A percentile compares a stretch with the other conserved stretches of the same genome.
These are phyloP conservation scores for Eimeria falciformis DNA, from an alignment of 169 alveolate genomes.

Conservation along the genomic window DNA sequence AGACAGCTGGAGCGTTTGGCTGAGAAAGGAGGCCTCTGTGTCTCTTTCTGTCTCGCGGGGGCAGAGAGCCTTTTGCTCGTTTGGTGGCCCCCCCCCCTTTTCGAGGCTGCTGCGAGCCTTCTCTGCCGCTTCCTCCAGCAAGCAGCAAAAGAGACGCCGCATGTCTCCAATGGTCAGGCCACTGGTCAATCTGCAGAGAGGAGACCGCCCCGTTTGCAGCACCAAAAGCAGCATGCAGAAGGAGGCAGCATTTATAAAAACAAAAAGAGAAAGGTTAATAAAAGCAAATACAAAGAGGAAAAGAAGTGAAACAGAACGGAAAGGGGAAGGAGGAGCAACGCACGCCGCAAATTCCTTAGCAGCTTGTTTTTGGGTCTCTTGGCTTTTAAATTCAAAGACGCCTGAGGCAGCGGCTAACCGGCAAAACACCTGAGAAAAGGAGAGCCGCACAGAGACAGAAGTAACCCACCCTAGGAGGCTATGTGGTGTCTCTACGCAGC, in stretches of 20 bases:
- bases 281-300: no score
- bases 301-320: no score
- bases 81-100: neutral
- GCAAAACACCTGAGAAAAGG: neutral
- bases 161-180: neutral
- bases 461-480: no score
- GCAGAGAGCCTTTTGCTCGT: neutral
- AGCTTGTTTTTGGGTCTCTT: neutral
- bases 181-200: neutral
- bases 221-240: neutral
- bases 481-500: no score
- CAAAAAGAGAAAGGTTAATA: no score
- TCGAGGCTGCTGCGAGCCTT: neutral
- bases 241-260: neutral
- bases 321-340: neutral
- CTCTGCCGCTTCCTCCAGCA: neutral
- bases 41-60: neutral
- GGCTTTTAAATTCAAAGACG: neutral
- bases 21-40: neutral
- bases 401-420: neutral
- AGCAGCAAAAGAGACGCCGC: neutral
- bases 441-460: no score
- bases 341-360: conserved; percentile 18
- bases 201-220: neutral
- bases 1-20: neutral